Conservation (phyloP, 2,329 filamentous ascomycete genomes). For the Chrysosphaeria jannelii region DNA sequence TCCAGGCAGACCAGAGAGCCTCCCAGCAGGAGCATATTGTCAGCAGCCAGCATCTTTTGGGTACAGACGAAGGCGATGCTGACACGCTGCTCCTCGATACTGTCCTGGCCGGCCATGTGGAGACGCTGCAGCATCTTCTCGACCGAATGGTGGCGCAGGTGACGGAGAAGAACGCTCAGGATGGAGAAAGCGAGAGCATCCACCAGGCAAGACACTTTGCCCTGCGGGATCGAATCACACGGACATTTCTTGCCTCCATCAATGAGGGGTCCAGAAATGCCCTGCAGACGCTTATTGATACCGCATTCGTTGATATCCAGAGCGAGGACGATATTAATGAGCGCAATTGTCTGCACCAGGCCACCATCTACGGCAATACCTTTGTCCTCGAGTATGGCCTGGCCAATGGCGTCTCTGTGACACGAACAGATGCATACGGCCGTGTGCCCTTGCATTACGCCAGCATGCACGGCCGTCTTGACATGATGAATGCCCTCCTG, state of each 20-base stretch:
- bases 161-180: constrained; percentile 18
- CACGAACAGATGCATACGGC: constrained; percentile 73
- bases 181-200: constrained; percentile 6
- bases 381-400: constrained; percentile 53
- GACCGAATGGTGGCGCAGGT: constrained; percentile 28
- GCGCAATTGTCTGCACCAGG: constrained; percentile 82
- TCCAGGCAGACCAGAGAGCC: constrained; percentile 35
- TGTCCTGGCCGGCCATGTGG: constrained; percentile 51
- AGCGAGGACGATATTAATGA: constrained; percentile 96
- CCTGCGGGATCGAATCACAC: constrained; percentile 47
- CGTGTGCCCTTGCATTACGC: constrained; percentile 85
- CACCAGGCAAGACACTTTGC: constrained; percentile 16
- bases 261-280: constrained; percentile 56
- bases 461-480: constrained; percentile 71
- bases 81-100: constrained; percentile 73
- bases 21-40: constrained; percentile 25
- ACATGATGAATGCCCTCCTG: constrained; percentile 51
- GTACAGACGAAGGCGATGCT: constrained; percentile 65
- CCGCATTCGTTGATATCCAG: constrained; percentile 60
- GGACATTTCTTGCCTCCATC: constrained; percentile 72
- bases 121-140: constrained; percentile 55
- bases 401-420: constrained; percentile 43
- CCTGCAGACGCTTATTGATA: constrained; percentile 47
- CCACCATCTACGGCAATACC: constrained; percentile 71
- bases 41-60: constrained; percentile 32